These are phyloP conservation scores for Wickerhamiella spandovensis DNA, from an alignment of 805 yeast genomes.

Conservation along the genomic window DNA sequence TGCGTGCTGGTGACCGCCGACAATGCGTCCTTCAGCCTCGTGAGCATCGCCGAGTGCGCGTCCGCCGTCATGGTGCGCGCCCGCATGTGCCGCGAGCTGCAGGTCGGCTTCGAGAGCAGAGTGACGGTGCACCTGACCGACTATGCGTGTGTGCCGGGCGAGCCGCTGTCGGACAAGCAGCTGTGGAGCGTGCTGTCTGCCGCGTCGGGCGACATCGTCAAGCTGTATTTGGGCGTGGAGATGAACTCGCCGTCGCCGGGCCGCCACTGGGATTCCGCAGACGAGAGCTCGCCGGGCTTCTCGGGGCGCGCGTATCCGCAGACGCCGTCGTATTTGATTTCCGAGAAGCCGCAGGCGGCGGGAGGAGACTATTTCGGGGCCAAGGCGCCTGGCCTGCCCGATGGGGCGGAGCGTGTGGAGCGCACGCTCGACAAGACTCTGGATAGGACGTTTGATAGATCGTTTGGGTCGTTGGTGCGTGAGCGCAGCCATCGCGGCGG, in stretches of 20 bases:
- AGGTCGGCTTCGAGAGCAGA: conserved; percentile 21
- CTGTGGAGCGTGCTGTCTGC: conserved; percentile 18
- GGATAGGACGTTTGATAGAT: neutral
- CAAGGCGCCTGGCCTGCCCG: neutral
- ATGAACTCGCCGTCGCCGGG: conserved; percentile 14
- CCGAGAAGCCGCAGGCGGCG: neutral
- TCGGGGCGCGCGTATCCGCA: conserved; percentile 4
- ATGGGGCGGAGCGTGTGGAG: too few species aligned
- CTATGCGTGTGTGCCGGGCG: conserved; percentile 35
- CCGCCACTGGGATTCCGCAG: conserved; percentile 11
- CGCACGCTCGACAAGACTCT: too few species aligned
- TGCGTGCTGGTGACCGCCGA: conserved; percentile 51
- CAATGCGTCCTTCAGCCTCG: conserved; percentile 38
- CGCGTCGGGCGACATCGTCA: conserved; percentile 19
- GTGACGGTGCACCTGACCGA: conserved; percentile 50
- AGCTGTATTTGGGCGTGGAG: conserved; percentile 11
- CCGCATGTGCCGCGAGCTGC: conserved; percentile 8
- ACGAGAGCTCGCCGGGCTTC: conserved; percentile 9
- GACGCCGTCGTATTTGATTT: conserved; percentile 6
- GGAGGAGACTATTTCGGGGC: conserved; percentile 5
- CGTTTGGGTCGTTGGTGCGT: neutral
- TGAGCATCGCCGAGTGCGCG: conserved; percentile 26
- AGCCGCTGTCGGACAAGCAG: conserved; percentile 18
- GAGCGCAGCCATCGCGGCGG: too few species aligned
- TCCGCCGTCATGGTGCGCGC: conserved; percentile 30